These are phyloP conservation scores for Tylopilus sp. DNA, from an alignment of 768 basidiomycete species.

Conservation along the genomic window DNA sequence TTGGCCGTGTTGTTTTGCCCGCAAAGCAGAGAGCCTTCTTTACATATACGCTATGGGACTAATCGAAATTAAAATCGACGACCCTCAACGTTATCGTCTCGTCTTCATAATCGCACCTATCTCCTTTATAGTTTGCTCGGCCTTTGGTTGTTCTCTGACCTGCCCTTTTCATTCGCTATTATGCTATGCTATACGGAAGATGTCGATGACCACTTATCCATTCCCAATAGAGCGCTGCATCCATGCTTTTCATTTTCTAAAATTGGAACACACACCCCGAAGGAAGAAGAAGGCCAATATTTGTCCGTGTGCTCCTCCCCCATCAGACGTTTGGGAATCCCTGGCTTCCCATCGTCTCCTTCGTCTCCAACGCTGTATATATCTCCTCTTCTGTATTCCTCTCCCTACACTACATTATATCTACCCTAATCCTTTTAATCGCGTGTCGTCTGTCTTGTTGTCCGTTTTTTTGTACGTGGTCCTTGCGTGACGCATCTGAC, in stretches of 20 bases:
- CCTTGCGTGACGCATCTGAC: no score
- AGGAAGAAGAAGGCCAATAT: neutral
- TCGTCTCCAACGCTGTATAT: no score
- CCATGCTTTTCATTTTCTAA: neutral
- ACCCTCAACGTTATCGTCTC: neutral
- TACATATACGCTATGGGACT: neutral
- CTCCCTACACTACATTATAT: no score
- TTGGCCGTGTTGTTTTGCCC: conserved; percentile 23
- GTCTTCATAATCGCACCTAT: neutral
- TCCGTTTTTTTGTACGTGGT: no score
- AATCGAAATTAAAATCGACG: neutral
- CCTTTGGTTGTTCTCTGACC: neutral
- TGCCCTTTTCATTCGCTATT: neutral
- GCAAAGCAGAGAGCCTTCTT: neutral
- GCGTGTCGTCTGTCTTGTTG: no score
- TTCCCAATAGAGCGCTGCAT: neutral
- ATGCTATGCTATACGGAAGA: conserved; percentile 1
- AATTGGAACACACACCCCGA: neutral
- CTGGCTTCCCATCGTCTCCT: no score
- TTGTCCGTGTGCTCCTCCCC: no score
- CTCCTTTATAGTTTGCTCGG: neutral
- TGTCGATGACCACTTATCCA: neutral
- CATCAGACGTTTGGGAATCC: no score
- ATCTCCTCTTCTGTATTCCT: no score
- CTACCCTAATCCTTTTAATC: no score